Base-by-base conservation (phyloP, 768 basidiomycete species). In the Hysterangium stoloniferum region DNA sequence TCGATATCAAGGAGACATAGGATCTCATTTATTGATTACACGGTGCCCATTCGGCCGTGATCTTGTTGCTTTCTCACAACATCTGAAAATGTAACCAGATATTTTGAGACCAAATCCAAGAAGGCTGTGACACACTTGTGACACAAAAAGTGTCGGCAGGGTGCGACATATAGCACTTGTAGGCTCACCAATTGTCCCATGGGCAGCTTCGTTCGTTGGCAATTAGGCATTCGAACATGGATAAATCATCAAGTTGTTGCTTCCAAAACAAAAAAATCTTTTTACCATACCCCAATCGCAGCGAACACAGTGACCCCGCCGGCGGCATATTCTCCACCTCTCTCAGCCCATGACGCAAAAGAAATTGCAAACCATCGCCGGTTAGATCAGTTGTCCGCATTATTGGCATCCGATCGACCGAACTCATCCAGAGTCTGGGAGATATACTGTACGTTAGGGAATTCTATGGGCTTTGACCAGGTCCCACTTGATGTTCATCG, bases 401-500 rank as follows among this genome's bases (percentile, higher is more conserved):
- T 56, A 13, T 57, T 79, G 52, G 58, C 62, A 1, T 63, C 57
- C 19, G 53, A 62, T 31, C 62, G 62, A 8, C 49, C 8, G 70
- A 70, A 57, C 56, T 73, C 77, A 3, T 69, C 75, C 12, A 68
- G 70, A n/a, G 71, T 85, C 19, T 89, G 86, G 86, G 63, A 69
- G 25, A 66, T 69, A 58, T 90, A 90, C 64, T 66, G 71, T 47
- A 78, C 77, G 52, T 67, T 84, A 44, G 64, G 83, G 46, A 69
- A 70, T 54, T 61, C 68, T 49, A 59, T 75, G 35, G 79, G 73
- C 29, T 65, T 69, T 55, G 66, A 74, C 27, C 62, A 62, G 12
- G 66, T 88, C 34, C 83, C 86, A 11, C 63, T 84, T 22, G 72
- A 82, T 54, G 54, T 83, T 17, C 86, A 89, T 66, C 83, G 80